Conservation (phyloP, 345 rosid genomes). For the Bruguiera sexangula region DNA sequence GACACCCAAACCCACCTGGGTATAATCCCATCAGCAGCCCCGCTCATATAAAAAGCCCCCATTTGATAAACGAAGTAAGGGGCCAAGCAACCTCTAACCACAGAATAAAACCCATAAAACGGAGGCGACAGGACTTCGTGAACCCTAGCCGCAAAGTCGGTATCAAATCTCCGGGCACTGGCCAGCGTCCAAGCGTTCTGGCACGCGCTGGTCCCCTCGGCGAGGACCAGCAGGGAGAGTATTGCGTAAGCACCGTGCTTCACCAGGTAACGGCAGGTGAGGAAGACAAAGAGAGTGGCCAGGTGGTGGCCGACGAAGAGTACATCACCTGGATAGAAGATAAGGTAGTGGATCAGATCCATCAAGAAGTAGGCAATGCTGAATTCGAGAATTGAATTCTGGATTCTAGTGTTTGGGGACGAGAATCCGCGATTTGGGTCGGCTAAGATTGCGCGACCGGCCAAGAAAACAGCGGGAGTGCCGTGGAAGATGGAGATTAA, state of each 20-base stretch:
- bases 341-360: slow-evolving; percentile 77
- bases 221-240: slow-evolving; percentile 58
- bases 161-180: slow-evolving; percentile 46
- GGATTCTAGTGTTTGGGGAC: slow-evolving; percentile 50
- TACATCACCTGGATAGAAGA: slow-evolving; percentile 66
- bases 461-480: slow-evolving; percentile 71
- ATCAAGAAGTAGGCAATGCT: slow-evolving; percentile 73
- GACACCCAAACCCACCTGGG: slow-evolving; percentile 91
- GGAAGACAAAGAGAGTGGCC: slow-evolving; percentile 80
- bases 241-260: slow-evolving; percentile 73
- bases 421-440: slow-evolving; percentile 44
- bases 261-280: slow-evolving; percentile 70
- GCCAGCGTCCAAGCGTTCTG: slow-evolving; percentile 93
- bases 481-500: slow-evolving; percentile 79
- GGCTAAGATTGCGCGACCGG: slow-evolving; percentile 48
- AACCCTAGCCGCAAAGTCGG: slow-evolving; percentile 44
- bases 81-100: slow-evolving; percentile 67
- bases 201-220: slow-evolving; percentile 86
- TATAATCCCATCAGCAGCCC: slow-evolving; percentile 48
- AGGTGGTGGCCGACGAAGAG: slow-evolving; percentile 91
- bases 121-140: slow-evolving; percentile 61
- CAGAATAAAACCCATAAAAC: slow-evolving; percentile 60
- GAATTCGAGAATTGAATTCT: slow-evolving; percentile 63
- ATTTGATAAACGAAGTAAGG: slow-evolving; percentile 61
- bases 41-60: slow-evolving; percentile 50